phyloP scores from a whole-genome alignment of 1,139 yeast genomes.

The Debaryomyces sp. region DNA sequence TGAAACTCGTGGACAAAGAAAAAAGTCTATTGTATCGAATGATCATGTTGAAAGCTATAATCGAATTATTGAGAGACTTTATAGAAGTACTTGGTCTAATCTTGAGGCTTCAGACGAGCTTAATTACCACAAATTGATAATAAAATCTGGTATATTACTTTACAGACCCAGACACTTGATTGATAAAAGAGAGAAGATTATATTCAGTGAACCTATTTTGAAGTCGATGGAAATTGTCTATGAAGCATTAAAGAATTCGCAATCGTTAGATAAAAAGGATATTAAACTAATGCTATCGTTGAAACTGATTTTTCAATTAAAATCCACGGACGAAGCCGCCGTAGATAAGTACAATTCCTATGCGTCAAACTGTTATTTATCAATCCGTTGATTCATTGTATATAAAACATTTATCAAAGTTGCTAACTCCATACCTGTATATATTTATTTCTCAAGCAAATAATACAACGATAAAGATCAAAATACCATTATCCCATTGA shows the following conservation, averaged over 20 bases:
- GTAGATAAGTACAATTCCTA: constrained; percentile 13
- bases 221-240: constrained; percentile 27
- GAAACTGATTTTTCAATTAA: constrained; percentile 21
- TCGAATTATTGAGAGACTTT: constrained; percentile 26
- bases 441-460: not conserved
- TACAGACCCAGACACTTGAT: constrained; percentile 28
- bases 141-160: constrained; percentile 34
- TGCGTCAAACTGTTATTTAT: constrained; percentile 8
- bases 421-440: constrained; percentile 3
- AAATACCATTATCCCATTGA: not conserved
- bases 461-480: not conserved
- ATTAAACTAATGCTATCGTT: constrained; percentile 22
- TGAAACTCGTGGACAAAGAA: constrained; percentile 16
- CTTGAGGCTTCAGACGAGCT: constrained; percentile 17
- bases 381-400: constrained; percentile 3
- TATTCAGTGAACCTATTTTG: constrained; percentile 21
- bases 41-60: constrained; percentile 28
- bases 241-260: constrained; percentile 18
- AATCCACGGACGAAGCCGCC: constrained; percentile 16
- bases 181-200: constrained; percentile 22
- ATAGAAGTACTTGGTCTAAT: constrained; percentile 29
- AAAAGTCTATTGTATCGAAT: constrained; percentile 22
- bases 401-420: not conserved
- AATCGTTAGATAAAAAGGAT: constrained; percentile 19
- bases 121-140: constrained; percentile 27